Base-by-base conservation (phyloP, 768 basidiomycete species). In the Mycena chlorophos region DNA sequence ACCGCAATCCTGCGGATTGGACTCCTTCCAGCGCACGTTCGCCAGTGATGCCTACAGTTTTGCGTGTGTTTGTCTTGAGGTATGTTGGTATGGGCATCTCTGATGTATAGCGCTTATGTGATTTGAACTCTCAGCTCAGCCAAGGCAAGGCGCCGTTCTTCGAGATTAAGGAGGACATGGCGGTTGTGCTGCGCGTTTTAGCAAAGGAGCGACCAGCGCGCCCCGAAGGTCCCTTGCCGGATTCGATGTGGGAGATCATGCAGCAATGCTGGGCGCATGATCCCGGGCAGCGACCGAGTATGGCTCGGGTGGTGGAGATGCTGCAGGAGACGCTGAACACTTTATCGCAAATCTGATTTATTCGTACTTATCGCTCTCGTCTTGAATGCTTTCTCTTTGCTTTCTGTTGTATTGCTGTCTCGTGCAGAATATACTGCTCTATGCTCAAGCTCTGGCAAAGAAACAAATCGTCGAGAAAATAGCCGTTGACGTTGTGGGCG, bases 31-130 rank as follows among this genome's bases (percentile, higher is more conserved):
- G 22, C 43, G 67, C n/a, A 66, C 67, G 5, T 58, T 62, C 42
- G 54, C 53, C 5, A 65, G 58, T 26, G 67, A 68, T 51, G 61
- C 65, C 3, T 68, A 65, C 39, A 56, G 56, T 12, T 66, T 68
- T 40, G 67, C 60, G 1, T 63, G 55, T 37, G 58, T 66, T 13
- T 60, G 56, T 45, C 13, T 68, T 5, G 64, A 68, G 67, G 67
- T 68, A 27, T 22, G 62, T 26, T 31, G n/a, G n/a, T 13, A 5
- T 23, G 5, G 3, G 16, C 22, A 42, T 5, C 8, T 42, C 40
- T 10, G 5, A 1, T 16, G n/a, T n/a, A n/a, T 40, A 10, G 40
- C 19, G 13, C 34, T 39, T 20, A 42, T 20, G 40, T 42, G 23
- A 30, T n/a, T n/a, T n/a, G n/a, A n/a, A n/a, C 22, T 20, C 20